Percentiles rank a stretch among this genome's conserved stretches.
Conservation (phyloP, 2,329 filamentous ascomycete species). For the Blastomyces percursus region DNA sequence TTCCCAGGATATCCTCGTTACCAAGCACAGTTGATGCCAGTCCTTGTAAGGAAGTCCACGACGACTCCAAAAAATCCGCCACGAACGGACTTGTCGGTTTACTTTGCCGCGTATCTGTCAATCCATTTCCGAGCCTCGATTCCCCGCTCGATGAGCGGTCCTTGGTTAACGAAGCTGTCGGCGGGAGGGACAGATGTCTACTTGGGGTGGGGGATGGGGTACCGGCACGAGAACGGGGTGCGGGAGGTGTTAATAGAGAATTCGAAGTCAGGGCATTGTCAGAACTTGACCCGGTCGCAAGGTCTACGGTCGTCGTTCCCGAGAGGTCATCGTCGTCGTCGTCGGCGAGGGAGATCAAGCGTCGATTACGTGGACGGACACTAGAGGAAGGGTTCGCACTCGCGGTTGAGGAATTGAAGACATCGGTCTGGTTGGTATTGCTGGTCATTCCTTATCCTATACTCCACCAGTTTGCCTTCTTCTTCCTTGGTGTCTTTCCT, state of each 20-base stretch:
- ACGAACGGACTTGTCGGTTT: constrained; percentile 8
- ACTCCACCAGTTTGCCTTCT: background rate
- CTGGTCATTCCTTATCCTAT: constrained; percentile 31
- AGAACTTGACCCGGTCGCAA: constrained; percentile 15
- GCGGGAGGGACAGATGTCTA: constrained; percentile 16
- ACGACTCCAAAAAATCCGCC: constrained; percentile 33
- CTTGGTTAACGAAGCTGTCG: background rate
- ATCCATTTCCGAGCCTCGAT: background rate
- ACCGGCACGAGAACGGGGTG: constrained; percentile 27
- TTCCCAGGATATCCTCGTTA: constrained; percentile 25
- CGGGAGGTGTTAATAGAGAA: constrained; percentile 25
- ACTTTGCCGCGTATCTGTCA: background rate
- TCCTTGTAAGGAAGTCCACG: constrained; percentile 40
- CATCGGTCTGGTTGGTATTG: constrained; percentile 28
- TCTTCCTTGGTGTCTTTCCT: background rate
- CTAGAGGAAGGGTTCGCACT: constrained; percentile 26
- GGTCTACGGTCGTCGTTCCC: constrained; percentile 10
- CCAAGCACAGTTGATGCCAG: constrained; percentile 40
- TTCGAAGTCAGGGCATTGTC: constrained; percentile 17
- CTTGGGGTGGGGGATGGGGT: constrained; percentile 32
- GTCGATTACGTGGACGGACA: constrained; percentile 35
- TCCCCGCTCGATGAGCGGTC: background rate
- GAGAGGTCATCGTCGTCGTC: constrained; percentile 21
- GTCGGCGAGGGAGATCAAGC: constrained; percentile 33
- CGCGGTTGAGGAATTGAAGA: constrained; percentile 26